A percentile compares a stretch with the other conserved stretches of the same genome.
Evolutionary conservation across 345 rosid species (phyloP).

Genomic region (Lepidium africanum): DNA sequence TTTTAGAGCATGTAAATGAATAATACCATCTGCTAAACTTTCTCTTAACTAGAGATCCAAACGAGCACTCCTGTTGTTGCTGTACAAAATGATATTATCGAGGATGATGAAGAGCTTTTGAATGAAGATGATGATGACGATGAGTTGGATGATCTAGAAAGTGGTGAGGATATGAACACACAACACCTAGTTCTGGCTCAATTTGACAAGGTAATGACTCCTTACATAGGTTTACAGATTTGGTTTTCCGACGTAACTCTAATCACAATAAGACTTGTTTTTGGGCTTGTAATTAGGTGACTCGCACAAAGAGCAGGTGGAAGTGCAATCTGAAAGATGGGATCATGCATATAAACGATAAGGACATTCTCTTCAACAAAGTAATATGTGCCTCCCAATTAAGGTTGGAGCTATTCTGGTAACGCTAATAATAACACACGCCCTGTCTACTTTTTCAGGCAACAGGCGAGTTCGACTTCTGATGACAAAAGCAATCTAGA

Average conservation of each 20-base stretch:
- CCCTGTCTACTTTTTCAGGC: constrained; percentile 48
- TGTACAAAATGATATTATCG: constrained; percentile 50
- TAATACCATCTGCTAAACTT: constrained; percentile 1
- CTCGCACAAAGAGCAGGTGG: constrained; percentile 95
- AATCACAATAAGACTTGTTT: background rate
- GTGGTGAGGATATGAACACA: constrained; percentile 87
- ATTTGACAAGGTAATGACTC: constrained; percentile 85
- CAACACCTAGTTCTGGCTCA: constrained; percentile 96
- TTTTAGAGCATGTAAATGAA: background rate
- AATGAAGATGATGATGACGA: constrained; percentile 92
- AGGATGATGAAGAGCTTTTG: constrained; percentile 81
- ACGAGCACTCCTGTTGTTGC: constrained; percentile 55
- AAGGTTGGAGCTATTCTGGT: constrained; percentile 5
- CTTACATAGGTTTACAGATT: background rate
- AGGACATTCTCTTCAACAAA: constrained; percentile 91
- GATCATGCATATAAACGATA: constrained; percentile 90
- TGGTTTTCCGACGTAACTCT: background rate
- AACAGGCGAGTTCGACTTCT: constrained; percentile 88
- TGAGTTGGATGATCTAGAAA: constrained; percentile 80
- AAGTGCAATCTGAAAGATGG: constrained; percentile 94
- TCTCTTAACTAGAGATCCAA: constrained; percentile 48
- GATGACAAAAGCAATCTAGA: constrained; percentile 23
- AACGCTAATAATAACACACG: background rate
- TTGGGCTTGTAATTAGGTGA: constrained; percentile 47
- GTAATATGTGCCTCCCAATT: constrained; percentile 21